These are phyloP conservation scores for Elsinoe australis DNA, from an alignment of 2,329 filamentous ascomycete species.

Conservation along the genomic window DNA sequence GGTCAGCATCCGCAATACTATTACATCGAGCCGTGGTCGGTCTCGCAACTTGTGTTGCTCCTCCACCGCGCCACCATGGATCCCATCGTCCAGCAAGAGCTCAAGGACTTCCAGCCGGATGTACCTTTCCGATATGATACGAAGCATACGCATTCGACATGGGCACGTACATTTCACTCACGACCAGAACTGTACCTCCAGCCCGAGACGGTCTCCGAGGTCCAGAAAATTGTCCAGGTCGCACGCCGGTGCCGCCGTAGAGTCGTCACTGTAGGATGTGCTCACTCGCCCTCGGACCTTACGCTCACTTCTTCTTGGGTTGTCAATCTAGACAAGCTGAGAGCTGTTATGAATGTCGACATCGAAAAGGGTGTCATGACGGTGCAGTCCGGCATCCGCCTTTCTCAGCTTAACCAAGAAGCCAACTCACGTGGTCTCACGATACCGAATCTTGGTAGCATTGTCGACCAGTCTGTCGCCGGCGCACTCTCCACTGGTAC, in stretches of 20 bases:
- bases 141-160: slow-evolving; percentile 76
- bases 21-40: too few species aligned
- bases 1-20: too few species aligned
- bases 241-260: slow-evolving; percentile 74
- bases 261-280: slow-evolving; percentile 79
- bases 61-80: neutral
- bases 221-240: slow-evolving; percentile 74
- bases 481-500: slow-evolving; percentile 90
- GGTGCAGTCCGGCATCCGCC: slow-evolving; percentile 81
- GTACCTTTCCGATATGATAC: slow-evolving; percentile 69
- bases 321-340: slow-evolving; percentile 81
- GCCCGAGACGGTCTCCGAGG: slow-evolving; percentile 68
- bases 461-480: slow-evolving; percentile 87
- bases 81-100: slow-evolving; percentile 10
- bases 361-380: slow-evolving; percentile 57
- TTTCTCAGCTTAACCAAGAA: slow-evolving; percentile 64
- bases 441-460: slow-evolving; percentile 87
- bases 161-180: slow-evolving; percentile 88
- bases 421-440: slow-evolving; percentile 71
- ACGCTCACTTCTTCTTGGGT: slow-evolving; percentile 94
- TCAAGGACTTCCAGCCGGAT: slow-evolving; percentile 47
- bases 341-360: slow-evolving; percentile 63
- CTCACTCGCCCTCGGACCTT: slow-evolving; percentile 83
- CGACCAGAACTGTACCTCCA: slow-evolving; percentile 86
- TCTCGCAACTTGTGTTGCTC: too few species aligned